Evolutionary conservation across 148 eudicot species (phyloP).

Genomic region (Cornus suecica): DNA sequence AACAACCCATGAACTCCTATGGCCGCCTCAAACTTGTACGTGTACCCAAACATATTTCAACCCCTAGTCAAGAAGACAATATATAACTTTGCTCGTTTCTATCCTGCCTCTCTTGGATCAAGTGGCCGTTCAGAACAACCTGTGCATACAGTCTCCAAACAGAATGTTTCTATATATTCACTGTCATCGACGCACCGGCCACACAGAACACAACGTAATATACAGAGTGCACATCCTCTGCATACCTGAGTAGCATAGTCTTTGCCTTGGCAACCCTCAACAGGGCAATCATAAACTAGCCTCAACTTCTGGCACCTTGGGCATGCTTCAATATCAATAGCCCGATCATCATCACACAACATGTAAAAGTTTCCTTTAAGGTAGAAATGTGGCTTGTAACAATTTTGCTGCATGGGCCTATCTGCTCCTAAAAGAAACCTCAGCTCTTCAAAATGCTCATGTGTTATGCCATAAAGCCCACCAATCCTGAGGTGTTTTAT

Average conservation of each 20-base stretch:
- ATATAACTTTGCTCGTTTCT: conserved; percentile 13
- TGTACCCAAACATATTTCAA: not conserved
- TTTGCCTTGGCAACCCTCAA: conserved; percentile 53
- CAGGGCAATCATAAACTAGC: conserved; percentile 80
- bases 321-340: conserved; percentile 77
- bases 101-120: conserved; percentile 30
- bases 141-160: conserved; percentile 52
- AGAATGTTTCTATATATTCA: conserved; percentile 66
- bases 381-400: conserved; percentile 49
- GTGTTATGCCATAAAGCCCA: conserved; percentile 53
- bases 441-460: conserved; percentile 62
- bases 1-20: not conserved
- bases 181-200: conserved; percentile 67
- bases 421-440: conserved; percentile 43
- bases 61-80: not conserved
- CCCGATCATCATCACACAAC: conserved; percentile 62
- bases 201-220: conserved; percentile 64
- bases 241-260: conserved; percentile 35
- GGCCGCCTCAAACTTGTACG: not conserved
- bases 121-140: conserved; percentile 37
- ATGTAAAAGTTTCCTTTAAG: conserved; percentile 39
- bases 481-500: conserved; percentile 68
- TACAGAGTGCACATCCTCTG: conserved; percentile 74
- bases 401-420: conserved; percentile 10
- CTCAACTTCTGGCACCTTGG: conserved; percentile 66